phyloP scores from a whole-genome alignment of 768 basidiomycete species.

The Russula olivacea region DNA sequence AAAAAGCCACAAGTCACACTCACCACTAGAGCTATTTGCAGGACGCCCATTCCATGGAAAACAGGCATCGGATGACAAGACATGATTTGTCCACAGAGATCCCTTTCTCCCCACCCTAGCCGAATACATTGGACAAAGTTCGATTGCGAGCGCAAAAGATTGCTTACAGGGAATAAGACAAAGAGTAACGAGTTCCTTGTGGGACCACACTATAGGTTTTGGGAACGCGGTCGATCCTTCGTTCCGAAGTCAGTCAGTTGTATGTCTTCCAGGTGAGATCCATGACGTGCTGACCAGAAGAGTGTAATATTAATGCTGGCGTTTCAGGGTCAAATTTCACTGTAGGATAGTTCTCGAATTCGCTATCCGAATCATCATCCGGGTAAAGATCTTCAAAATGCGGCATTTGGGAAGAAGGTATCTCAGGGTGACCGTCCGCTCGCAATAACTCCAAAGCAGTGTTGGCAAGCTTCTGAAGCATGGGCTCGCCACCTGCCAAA shows the following conservation, averaged over 20 bases:
- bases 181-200: conserved; percentile 16
- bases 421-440: conserved; percentile 2
- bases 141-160: not conserved
- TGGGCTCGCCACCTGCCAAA: conserved; percentile 27
- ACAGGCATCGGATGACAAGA: conserved; percentile 31
- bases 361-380: not conserved
- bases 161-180: conserved; percentile 21
- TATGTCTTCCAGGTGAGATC: not conserved
- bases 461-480: conserved; percentile 22
- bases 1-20: not conserved
- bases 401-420: conserved; percentile 23
- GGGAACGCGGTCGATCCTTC: conserved; percentile 31
- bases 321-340: conserved; percentile 22
- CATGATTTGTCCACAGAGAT: conserved; percentile 28
- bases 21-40: conserved; percentile 28
- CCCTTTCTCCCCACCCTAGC: conserved; percentile 26
- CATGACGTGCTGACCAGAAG: conserved; percentile 26
- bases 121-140: not conserved
- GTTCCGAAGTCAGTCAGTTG: not conserved
- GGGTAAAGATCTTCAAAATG: conserved; percentile 27
- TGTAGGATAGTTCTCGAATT: conserved; percentile 20
- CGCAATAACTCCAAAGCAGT: conserved; percentile 13
- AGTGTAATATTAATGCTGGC: conserved; percentile 29
- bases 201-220: conserved; percentile 29
- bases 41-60: conserved; percentile 33